Evolutionary conservation across 2,329 filamentous ascomycete species (phyloP), one percentile per base, ranked within the genome.

Genomic region (Colletotrichum filicis): DNA sequence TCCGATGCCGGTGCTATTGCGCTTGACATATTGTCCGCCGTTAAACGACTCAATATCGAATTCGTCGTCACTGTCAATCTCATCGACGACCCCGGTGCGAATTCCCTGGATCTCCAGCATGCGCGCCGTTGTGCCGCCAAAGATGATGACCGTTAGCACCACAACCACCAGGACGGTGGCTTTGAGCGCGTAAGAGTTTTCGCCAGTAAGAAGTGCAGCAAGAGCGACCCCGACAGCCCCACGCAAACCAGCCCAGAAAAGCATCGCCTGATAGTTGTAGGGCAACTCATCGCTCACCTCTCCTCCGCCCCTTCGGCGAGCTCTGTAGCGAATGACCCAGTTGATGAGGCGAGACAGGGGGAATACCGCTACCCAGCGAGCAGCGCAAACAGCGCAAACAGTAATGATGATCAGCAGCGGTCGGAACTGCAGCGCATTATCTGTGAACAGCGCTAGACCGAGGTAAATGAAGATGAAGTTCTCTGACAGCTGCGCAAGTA

Each of bases 401-500:
- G 96, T 96, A 76, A 99, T 92, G 68, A 99, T 93, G 78, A 98
- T 98, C 79, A 99, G 94, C 3, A 98, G 91, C 0, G 97, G 97
- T 80, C 98, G 97, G 85, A 97, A 99, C 73, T 94, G 91, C 28
- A 98, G 88, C 62, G 94, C 91, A 65, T 92, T 92, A 78, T 98
- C 95, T 3, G 97, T 98, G 82, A 99, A 98, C 32, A 99, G 88
- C 0, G 97, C 97, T 3, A 99, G 87, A 6, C 97, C 97, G 0
- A 99, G 91, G 80, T 99, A 99, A 82, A 99, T 99, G 86, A 99
- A 99, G 83, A 99, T 99, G 81, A 99, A 99, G 83, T 99, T 99
- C 84, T 99, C 97, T 0, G 96, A 98, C 58, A 99, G 85, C 83
- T 99, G 97, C 4, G 97, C 94, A 77, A 97, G 92, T 74, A 98